These are phyloP conservation scores for Biscogniauxia marginata DNA, from an alignment of 2,329 filamentous ascomycete genomes.

Conservation along the genomic window DNA sequence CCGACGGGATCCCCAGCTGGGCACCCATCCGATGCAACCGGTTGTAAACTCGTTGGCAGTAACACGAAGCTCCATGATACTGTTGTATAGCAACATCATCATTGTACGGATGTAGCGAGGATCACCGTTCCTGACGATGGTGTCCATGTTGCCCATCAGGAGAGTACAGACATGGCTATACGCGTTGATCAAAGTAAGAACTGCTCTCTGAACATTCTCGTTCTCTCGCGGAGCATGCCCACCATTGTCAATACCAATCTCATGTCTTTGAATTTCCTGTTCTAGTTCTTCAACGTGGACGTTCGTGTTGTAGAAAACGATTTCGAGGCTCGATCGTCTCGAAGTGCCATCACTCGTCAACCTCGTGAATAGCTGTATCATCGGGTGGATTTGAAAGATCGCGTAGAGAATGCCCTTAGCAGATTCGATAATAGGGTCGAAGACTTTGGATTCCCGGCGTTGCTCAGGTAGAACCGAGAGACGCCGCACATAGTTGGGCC, in stretches of 20 bases:
- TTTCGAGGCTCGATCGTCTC: slow-evolving; percentile 63
- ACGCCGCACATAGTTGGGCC: slow-evolving; percentile 62
- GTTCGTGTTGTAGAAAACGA: slow-evolving; percentile 67
- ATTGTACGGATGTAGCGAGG: slow-evolving; percentile 66
- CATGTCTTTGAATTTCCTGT: slow-evolving; percentile 62
- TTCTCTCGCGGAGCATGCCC: slow-evolving; percentile 53
- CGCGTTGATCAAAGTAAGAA: slow-evolving; percentile 61
- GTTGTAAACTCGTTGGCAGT: slow-evolving; percentile 38
- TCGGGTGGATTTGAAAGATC: slow-evolving; percentile 66
- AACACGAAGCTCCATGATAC: slow-evolving; percentile 64
- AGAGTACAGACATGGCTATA: slow-evolving; percentile 65
- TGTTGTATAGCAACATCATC: slow-evolving; percentile 63
- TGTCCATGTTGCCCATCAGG: slow-evolving; percentile 60
- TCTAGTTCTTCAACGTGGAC: slow-evolving; percentile 66
- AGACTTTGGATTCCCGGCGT: slow-evolving; percentile 59
- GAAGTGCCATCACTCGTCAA: slow-evolving; percentile 59
- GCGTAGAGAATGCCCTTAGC: slow-evolving; percentile 67
- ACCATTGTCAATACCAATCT: slow-evolving; percentile 49
- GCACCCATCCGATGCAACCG: slow-evolving; percentile 21
- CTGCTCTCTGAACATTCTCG: slow-evolving; percentile 63
- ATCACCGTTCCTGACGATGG: slow-evolving; percentile 63
- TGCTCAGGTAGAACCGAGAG: slow-evolving; percentile 64
- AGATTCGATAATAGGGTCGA: slow-evolving; percentile 61
- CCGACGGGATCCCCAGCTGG: slow-evolving; percentile 25
- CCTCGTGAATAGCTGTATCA: slow-evolving; percentile 64